Base-by-base conservation (phyloP, 2,329 filamentous ascomycete species). In the Tolypocladium paradoxum region DNA sequence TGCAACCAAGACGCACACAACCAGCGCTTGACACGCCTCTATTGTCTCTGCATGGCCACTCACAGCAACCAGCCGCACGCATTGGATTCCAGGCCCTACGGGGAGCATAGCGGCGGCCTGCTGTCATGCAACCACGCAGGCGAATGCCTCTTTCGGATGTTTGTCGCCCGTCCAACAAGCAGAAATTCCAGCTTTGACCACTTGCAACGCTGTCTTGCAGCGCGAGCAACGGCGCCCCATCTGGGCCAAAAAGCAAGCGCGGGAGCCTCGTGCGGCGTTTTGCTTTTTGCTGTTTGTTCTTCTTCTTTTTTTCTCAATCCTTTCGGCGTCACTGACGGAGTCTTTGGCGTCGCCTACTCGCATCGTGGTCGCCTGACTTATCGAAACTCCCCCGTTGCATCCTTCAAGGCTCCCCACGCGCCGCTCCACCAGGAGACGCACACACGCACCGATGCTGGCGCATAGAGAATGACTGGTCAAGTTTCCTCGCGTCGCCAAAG, bases 391-490 rank as follows among this genome's bases (percentile, higher is more conserved):
- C 37, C 18, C 27, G 4, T 31, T 45, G 43, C 27, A 7, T 14
- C 27, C 14, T 31, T 31, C 43, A n/a, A 46, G 27, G 43, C 40
- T 46, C n/a, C n/a, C n/a, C 16, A 7, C 40, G 24, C 40, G 40
- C 51, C 4, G 9, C 36, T 37, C 46, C 51, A 35, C 51, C 33
- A 24, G n/a, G 9, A 48, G 20, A 29, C 49, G 11, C 29, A 34
- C 24, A 22, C 34, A 4, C 34, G 9, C 14, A 16, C 34, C 4
- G 20, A 46, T 12, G 4, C 18, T 31, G 22, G 18, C 16, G 43
- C 43, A 31, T 31, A 12, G 12, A 46, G 29, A 49, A 31, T 53
- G 51, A 53, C 51, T 34, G 43, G 51, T 53, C 51, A 53, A 43
- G 3, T 53, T 53, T 36, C 43, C 35, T 40, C 37, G 22, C 33